These are phyloP conservation scores for Backusella sp. DNA, from an alignment of 192 early-diverging fungal genomes.

Conservation along the genomic window DNA sequence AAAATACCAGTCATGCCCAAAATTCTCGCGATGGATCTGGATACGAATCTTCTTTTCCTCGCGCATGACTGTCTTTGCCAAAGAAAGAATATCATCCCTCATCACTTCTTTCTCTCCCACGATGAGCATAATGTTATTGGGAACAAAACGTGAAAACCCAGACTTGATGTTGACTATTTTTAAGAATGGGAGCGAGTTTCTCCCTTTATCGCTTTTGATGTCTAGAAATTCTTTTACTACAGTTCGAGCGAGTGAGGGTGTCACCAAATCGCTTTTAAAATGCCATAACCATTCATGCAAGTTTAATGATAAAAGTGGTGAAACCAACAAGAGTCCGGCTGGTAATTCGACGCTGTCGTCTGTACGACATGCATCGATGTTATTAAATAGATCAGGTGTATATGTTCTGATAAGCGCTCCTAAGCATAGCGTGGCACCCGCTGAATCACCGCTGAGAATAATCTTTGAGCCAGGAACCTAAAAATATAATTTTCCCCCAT, in stretches of 20 bases:
- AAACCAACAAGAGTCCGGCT: constrained; percentile 26
- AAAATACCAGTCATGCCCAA: constrained; percentile 15
- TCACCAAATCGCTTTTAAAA: constrained; percentile 19
- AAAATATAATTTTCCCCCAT: background rate
- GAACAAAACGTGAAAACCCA: constrained; percentile 15
- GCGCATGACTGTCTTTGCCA: background rate
- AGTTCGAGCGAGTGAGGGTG: constrained; percentile 1
- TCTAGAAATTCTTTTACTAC: constrained; percentile 24
- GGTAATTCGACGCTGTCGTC: constrained; percentile 5
- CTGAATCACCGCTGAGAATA: constrained; percentile 27
- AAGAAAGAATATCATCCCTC: constrained; percentile 23
- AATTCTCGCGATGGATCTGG: background rate
- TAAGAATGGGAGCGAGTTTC: background rate
- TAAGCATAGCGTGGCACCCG: constrained; percentile 23
- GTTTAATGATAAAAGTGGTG: constrained; percentile 26
- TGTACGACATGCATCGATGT: constrained; percentile 1
- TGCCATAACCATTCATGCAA: constrained; percentile 16
- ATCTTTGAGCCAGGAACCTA: constrained; percentile 24
- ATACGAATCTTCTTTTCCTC: background rate
- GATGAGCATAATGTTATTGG: constrained; percentile 6
- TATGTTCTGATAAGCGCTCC: constrained; percentile 23
- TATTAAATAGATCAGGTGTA: constrained; percentile 12
- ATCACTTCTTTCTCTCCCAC: constrained; percentile 24
- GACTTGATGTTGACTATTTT: background rate
- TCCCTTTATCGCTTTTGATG: background rate